Evolutionary conservation across 176 grass and related monocot species (phyloP).

Genomic region (Phoenix dactylifera): DNA sequence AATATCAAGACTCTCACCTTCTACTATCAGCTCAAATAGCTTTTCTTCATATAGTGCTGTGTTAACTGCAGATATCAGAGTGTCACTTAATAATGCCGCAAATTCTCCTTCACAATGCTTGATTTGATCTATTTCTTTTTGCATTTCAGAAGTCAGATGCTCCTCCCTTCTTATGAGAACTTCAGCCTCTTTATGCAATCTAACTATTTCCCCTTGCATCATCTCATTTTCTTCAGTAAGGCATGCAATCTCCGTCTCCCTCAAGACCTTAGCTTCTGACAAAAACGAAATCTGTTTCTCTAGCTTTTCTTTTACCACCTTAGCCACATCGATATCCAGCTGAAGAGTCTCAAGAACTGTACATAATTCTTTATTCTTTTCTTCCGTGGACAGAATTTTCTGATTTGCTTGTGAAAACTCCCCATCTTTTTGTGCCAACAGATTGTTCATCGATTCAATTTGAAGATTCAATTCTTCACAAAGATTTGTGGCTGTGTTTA

Average conservation of each 20-base stretch:
- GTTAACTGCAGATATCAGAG: conserved; percentile 37
- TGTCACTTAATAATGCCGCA: conserved; percentile 38
- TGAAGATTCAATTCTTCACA: conserved; percentile 46
- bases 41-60: conserved; percentile 55
- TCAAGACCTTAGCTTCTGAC: conserved; percentile 24
- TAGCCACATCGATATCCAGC: conserved; percentile 42
- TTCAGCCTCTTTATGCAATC: conserved; percentile 20
- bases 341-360: conserved; percentile 37
- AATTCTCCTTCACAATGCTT: conserved; percentile 42
- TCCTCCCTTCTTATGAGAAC: conserved; percentile 25
- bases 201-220: conserved; percentile 25
- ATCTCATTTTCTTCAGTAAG: conserved; percentile 30
- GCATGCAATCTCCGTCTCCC: conserved; percentile 31
- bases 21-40: conserved; percentile 34
- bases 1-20: conserved; percentile 42
- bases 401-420: conserved; percentile 47
- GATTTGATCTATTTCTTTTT: conserved; percentile 32
- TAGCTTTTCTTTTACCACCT: conserved; percentile 49
- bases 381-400: conserved; percentile 39
- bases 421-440: conserved; percentile 35
- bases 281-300: conserved; percentile 34
- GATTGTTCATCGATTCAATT: conserved; percentile 27
- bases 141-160: conserved; percentile 22
- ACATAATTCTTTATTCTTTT: conserved; percentile 43
- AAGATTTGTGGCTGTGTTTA: conserved; percentile 37